Conservation (phyloP, 129 eudicot species). For the Deinandra increscens region DNA sequence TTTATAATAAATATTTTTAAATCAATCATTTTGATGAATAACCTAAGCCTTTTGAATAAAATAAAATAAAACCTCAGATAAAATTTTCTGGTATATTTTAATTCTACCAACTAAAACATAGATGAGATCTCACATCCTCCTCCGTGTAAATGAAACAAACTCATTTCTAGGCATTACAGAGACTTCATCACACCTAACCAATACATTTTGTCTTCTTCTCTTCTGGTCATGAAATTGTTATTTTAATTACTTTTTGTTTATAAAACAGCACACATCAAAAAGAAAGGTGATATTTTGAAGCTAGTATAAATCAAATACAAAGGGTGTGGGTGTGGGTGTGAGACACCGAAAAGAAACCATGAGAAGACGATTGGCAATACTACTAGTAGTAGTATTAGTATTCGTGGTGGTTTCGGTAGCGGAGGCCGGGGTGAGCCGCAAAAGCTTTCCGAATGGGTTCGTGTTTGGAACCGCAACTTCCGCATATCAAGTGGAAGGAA, state of each 20-base stretch:
- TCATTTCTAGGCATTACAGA: conserved; percentile 2
- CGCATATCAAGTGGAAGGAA: conserved; percentile 92
- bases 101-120: no score
- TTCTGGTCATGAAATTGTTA: neutral
- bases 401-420: neutral
- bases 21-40: no score
- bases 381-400: neutral
- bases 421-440: conserved; percentile 32
- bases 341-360: conserved; percentile 22
- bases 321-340: neutral
- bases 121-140: no score
- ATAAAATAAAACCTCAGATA: no score
- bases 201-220: neutral
- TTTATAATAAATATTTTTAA: no score
- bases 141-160: neutral
- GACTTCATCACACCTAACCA: neutral
- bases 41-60: no score
- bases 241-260: no score
- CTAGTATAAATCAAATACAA: conserved; percentile 24
- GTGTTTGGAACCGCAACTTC: conserved; percentile 87
- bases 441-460: conserved; percentile 70
- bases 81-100: no score
- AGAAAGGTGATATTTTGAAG: no score
- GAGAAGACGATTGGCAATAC: conserved; percentile 10
- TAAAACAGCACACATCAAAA: no score